Evolutionary conservation across 1,284 basidiomycete species (phyloP).

Genomic region (Chiua sp.): DNA sequence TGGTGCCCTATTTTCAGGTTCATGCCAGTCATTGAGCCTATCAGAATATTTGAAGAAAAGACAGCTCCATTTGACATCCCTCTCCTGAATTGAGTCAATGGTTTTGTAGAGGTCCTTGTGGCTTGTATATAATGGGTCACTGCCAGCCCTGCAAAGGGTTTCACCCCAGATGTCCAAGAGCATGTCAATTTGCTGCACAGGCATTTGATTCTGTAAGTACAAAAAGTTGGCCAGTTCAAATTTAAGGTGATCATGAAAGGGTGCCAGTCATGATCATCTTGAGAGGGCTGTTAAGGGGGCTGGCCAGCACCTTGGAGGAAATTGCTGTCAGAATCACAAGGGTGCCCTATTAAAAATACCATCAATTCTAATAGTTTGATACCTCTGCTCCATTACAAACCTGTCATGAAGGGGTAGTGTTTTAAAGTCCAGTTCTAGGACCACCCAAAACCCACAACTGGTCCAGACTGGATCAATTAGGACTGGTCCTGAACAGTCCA

Average conservation of each 20-base stretch:
- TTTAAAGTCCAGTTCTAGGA: too few relatives aligned
- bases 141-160: conserved; percentile 3
- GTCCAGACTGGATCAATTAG: too few relatives aligned
- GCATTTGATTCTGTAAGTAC: conserved; percentile 28
- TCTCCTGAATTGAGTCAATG: conserved; percentile 1
- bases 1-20: neutral
- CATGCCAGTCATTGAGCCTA: too few relatives aligned
- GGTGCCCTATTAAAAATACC: too few relatives aligned
- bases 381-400: too few relatives aligned
- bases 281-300: too few relatives aligned
- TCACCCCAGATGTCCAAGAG: conserved; percentile 34
- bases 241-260: neutral
- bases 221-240: conserved; percentile 19
- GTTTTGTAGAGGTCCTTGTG: conserved; percentile 5
- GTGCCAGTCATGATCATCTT: conserved; percentile 7
- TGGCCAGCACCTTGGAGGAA: too few relatives aligned
- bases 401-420: too few relatives aligned
- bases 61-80: conserved; percentile 8
- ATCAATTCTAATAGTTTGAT: too few relatives aligned
- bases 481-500: too few relatives aligned
- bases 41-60: conserved; percentile 53
- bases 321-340: too few relatives aligned
- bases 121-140: neutral
- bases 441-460: too few relatives aligned
- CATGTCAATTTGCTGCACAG: conserved; percentile 27